Evolutionary conservation across 257 asterid species (phyloP).

Genomic region (Ehretia macrophylla): DNA sequence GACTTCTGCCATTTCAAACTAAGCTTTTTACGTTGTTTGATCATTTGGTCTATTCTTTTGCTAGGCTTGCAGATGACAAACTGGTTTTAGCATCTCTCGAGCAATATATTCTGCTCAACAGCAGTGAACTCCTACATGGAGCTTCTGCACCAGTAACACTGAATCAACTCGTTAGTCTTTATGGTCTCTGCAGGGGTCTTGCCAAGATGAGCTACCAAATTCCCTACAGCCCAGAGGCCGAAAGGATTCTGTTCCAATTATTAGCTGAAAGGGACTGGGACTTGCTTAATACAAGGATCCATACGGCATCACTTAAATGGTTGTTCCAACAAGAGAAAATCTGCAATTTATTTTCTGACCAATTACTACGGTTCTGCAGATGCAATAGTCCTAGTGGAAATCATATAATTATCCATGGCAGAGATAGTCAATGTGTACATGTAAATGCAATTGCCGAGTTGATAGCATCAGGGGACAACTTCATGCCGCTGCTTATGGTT

Average conservation of each 20-base stretch:
- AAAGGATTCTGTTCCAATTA: slow-evolving; percentile 58
- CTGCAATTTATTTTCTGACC: slow-evolving; percentile 53
- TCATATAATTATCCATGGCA: slow-evolving; percentile 24
- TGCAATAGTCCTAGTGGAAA: slow-evolving; percentile 28
- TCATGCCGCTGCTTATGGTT: slow-evolving; percentile 46
- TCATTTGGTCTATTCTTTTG: neutral
- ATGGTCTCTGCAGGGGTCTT: slow-evolving; percentile 72
- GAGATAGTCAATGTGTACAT: slow-evolving; percentile 34
- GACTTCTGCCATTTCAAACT: neutral
- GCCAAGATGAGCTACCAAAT: slow-evolving; percentile 77
- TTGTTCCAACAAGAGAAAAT: slow-evolving; percentile 89
- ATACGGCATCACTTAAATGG: slow-evolving; percentile 71
- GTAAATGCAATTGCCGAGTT: slow-evolving; percentile 55
- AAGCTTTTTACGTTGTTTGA: too few species aligned
- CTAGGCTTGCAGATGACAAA: slow-evolving; percentile 82
- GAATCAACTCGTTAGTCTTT: slow-evolving; percentile 54
- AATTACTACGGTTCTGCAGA: slow-evolving; percentile 63
- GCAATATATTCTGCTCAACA: slow-evolving; percentile 80
- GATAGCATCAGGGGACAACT: slow-evolving; percentile 62
- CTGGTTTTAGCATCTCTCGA: slow-evolving; percentile 83
- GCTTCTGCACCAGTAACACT: slow-evolving; percentile 42
- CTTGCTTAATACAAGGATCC: slow-evolving; percentile 63
- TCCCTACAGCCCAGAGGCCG: slow-evolving; percentile 88
- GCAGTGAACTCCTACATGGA: slow-evolving; percentile 34
- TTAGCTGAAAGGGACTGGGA: slow-evolving; percentile 71